These are phyloP conservation scores for Fusarium sulawesiense DNA, from an alignment of 2,329 filamentous ascomycete species.

Conservation along the genomic window DNA sequence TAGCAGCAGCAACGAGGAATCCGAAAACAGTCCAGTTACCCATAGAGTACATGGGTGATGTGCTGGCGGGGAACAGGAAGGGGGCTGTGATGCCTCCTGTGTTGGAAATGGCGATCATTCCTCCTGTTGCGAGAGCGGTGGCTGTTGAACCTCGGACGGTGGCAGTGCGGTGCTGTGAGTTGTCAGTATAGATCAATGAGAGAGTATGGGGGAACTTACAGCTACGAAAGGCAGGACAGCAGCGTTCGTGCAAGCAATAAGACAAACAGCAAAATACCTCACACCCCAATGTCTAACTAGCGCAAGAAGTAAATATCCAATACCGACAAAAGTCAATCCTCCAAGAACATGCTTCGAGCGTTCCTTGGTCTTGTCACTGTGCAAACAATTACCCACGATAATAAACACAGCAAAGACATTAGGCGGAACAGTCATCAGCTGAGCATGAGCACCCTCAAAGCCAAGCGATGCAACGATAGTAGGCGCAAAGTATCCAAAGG, in stretches of 20 bases:
- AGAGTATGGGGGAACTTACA: constrained; percentile 32
- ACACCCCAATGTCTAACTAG: constrained; percentile 47
- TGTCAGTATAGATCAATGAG: neutral
- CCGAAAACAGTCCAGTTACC: constrained; percentile 52
- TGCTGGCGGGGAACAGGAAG: constrained; percentile 49
- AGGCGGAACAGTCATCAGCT: constrained; percentile 52
- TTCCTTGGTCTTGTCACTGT: constrained; percentile 49
- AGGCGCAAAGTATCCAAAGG: constrained; percentile 52
- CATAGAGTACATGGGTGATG: constrained; percentile 50
- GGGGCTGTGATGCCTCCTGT: constrained; percentile 50
- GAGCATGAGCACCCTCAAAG: constrained; percentile 49
- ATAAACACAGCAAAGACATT: constrained; percentile 53
- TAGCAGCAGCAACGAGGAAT: constrained; percentile 44
- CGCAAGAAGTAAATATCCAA: constrained; percentile 48
- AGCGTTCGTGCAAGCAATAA: constrained; percentile 51
- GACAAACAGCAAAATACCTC: constrained; percentile 48
- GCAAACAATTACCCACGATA: constrained; percentile 48
- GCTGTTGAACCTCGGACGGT: constrained; percentile 49
- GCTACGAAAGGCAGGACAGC: constrained; percentile 50
- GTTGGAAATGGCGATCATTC: constrained; percentile 52
- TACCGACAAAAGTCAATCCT: constrained; percentile 45
- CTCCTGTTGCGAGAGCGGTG: constrained; percentile 50
- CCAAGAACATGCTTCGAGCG: constrained; percentile 49
- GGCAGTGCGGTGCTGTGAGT: constrained; percentile 48
- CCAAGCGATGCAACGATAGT: constrained; percentile 52